Base-by-base conservation (phyloP, 129 eudicot species). In the Lonicera japonica region DNA sequence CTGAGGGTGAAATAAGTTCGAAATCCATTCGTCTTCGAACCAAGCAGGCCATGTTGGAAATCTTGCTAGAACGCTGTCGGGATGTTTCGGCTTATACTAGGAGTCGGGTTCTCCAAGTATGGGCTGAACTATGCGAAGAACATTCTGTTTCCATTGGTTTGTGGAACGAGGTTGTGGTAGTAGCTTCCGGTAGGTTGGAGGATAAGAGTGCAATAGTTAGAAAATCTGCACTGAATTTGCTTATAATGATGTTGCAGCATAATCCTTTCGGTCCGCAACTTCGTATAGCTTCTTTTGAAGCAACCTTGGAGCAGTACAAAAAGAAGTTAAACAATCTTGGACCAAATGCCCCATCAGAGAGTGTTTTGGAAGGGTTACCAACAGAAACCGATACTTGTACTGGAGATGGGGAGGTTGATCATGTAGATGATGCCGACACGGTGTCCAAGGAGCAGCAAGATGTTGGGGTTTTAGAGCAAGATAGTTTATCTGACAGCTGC, bases 251-350 rank as follows among this genome's bases (percentile, higher is more conserved):
- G 98, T 69, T 92, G 75, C 98, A 92, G 73, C 98, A 92, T 74
- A 92, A 92, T 56, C 98, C 98, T 16, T 92, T 92, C 74, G 98
- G 98, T 25, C 98, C 98, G 54, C 98, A 87, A 75, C 86, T 92
- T 40, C 84, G 89, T 39, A 63, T 70, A 71, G 70, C 85, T 68
- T 87, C 98, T 71, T 92, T 92, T 85, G 95, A 85, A 71, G 96
- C 89, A 66, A 87, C 98, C 5, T 50, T 92, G 39, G 91, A 85
- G 50, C 81, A 87, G 72, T 92, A 92, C 82, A 87, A 75, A 65
- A 92, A 87, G 84, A 92, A 88, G 77, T 84, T 92, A 52, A 78
- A 70, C 73, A 95, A 84, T 54, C 86, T 92, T 63, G 83, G 73
- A 59, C 96, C 96, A 40, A 80, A 76, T 16, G 60, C 50, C 47